Evolutionary conservation across 768 basidiomycete genomes (phyloP).

Genomic region (Boletellus ananas): DNA sequence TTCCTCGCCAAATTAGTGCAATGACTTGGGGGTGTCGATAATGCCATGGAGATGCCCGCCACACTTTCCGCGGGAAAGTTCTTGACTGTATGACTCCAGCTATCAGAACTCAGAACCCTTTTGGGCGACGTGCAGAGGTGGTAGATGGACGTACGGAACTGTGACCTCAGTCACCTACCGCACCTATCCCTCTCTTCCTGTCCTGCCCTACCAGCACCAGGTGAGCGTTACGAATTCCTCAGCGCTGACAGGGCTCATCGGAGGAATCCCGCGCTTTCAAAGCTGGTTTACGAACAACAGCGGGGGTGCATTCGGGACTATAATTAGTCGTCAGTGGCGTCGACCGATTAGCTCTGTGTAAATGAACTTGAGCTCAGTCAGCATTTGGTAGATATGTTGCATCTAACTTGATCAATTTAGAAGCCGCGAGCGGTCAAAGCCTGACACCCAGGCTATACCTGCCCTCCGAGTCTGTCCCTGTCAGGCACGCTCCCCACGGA

Average conservation of each 20-base stretch:
- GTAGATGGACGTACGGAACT: conserved; percentile 46
- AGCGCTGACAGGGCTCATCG: conserved; percentile 27
- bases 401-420: conserved; percentile 35
- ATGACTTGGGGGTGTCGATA: conserved; percentile 43
- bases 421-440: conserved; percentile 31
- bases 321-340: neutral
- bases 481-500: no score
- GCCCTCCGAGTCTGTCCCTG: no score
- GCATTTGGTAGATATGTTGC: conserved; percentile 24
- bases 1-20: neutral
- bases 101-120: conserved; percentile 44
- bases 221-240: conserved; percentile 23
- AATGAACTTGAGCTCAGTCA: no score
- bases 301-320: conserved; percentile 39
- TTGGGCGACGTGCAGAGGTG: conserved; percentile 52
- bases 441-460: no score
- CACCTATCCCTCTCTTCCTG: conserved; percentile 37
- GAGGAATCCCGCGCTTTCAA: conserved; percentile 34
- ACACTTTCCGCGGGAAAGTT: conserved; percentile 41
- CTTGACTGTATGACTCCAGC: conserved; percentile 37
- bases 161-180: conserved; percentile 44
- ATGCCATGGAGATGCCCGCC: conserved; percentile 42
- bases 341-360: no score
- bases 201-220: conserved; percentile 17
- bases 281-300: conserved; percentile 37